Evolutionary conservation across 345 rosid species (phyloP).

Genomic region (Pistacia integerrima): DNA sequence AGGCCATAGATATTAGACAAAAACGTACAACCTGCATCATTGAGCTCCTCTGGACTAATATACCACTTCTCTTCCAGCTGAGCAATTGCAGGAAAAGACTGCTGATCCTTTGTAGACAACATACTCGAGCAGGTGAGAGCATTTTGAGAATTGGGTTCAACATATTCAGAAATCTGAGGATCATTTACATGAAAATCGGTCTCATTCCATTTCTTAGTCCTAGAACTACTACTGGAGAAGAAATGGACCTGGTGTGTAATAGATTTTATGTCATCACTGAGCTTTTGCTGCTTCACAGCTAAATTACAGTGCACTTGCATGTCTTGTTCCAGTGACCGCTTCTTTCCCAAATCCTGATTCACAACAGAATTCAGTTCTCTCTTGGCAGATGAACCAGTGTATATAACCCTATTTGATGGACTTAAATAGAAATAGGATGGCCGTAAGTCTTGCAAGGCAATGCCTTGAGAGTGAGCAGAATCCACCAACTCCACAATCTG

Average conservation of each 20-base stretch:
- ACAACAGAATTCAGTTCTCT: constrained; percentile 26
- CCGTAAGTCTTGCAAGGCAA: constrained; percentile 52
- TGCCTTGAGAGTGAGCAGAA: constrained; percentile 64
- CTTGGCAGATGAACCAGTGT: constrained; percentile 51
- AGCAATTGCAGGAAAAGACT: constrained; percentile 25
- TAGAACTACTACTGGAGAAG: constrained; percentile 27
- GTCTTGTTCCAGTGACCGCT: constrained; percentile 40
- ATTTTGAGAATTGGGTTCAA: constrained; percentile 33
- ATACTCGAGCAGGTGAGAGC: constrained; percentile 23
- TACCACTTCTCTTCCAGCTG: constrained; percentile 71
- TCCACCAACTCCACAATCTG: constrained; percentile 72
- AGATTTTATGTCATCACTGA: constrained; percentile 26
- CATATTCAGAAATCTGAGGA: constrained; percentile 32
- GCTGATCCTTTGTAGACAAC: constrained; percentile 27
- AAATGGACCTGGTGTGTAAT: constrained; percentile 27
- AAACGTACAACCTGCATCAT: constrained; percentile 40
- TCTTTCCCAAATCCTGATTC: constrained; percentile 40
- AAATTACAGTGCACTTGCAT: constrained; percentile 14
- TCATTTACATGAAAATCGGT: constrained; percentile 26
- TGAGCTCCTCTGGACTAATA: constrained; percentile 58
- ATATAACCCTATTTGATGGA: constrained; percentile 50
- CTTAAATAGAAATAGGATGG: constrained; percentile 53
- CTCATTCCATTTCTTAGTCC: constrained; percentile 29
- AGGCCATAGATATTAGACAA: constrained; percentile 68
- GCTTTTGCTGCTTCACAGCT: constrained; percentile 48